Evolutionary conservation across 768 basidiomycete species (phyloP).

Genomic region (Postia placenta): DNA sequence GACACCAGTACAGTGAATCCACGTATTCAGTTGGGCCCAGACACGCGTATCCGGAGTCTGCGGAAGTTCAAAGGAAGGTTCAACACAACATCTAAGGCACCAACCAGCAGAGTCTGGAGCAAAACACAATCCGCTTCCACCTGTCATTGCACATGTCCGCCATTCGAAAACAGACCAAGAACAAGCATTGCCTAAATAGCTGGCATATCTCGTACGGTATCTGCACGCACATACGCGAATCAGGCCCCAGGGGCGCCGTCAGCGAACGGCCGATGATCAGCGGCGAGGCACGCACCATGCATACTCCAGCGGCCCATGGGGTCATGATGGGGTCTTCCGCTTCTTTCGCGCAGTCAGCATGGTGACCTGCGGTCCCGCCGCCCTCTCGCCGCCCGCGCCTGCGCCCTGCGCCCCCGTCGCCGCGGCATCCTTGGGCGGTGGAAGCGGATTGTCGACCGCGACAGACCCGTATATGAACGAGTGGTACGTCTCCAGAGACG

Average conservation of each 20-base stretch:
- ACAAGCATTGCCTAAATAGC: too few species aligned
- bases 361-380: constrained; percentile 35
- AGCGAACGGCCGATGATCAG: not conserved
- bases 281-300: not conserved
- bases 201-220: too few species aligned
- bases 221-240: too few species aligned
- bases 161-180: not conserved
- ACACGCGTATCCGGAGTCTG: not conserved
- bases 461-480: constrained; percentile 55
- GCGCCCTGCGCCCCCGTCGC: constrained; percentile 6
- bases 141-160: too few species aligned
- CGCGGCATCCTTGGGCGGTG: constrained; percentile 19
- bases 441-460: constrained; percentile 41
- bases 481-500: constrained; percentile 56
- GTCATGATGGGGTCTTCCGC: constrained; percentile 21
- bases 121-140: too few species aligned
- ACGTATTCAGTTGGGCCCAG: not conserved
- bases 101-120: too few species aligned
- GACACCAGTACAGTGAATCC: not conserved
- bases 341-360: constrained; percentile 56
- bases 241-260: not conserved
- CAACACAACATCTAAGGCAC: not conserved
- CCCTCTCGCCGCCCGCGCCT: constrained; percentile 10
- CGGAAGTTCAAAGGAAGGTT: not conserved
- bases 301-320: not conserved